These are phyloP conservation scores for Pseudopediastrum boryanum DNA, from an alignment of 139 green algal species.

Conservation along the genomic window DNA sequence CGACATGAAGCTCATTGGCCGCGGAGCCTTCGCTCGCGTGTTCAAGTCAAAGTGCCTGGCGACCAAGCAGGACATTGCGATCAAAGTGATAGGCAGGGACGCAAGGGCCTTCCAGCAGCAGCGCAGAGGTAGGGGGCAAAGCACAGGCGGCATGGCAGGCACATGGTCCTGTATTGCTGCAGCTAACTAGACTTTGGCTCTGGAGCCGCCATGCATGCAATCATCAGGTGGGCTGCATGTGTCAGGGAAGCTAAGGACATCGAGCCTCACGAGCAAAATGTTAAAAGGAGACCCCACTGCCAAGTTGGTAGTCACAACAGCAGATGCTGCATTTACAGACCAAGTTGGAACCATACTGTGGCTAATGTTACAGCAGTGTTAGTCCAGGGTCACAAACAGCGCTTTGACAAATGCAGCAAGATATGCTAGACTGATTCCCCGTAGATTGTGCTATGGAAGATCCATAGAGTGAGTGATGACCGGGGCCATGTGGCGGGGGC, in stretches of 20 bases:
- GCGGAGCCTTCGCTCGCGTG: conserved; percentile 42
- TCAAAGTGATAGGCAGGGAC: conserved; percentile 43
- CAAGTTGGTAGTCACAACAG: too few relatives aligned
- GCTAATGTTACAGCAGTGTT: too few relatives aligned
- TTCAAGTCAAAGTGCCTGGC: conserved; percentile 15
- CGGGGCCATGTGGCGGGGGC: too few relatives aligned
- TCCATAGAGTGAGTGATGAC: too few relatives aligned
- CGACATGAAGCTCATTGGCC: conserved; percentile 34
- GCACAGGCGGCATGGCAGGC: neutral
- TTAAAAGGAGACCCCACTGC: too few relatives aligned
- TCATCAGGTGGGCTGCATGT: neutral
- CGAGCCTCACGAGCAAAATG: neutral
- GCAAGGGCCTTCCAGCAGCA: conserved; percentile 40
- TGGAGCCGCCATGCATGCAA: neutral
- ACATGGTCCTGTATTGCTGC: neutral
- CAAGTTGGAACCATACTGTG: too few relatives aligned
- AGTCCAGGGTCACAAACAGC: too few relatives aligned
- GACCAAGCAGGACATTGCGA: conserved; percentile 30
- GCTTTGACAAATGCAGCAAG: too few relatives aligned
- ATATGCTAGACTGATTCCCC: too few relatives aligned
- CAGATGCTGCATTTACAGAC: too few relatives aligned
- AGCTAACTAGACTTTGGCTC: neutral
- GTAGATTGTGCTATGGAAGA: too few relatives aligned
- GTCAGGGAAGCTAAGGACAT: neutral
- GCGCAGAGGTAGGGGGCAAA: conserved; percentile 14